Percentiles rank a stretch among this genome's conserved stretches.
phyloP scores from a whole-genome alignment of 2,329 filamentous ascomycete genomes.

The Diplodia seriata region DNA sequence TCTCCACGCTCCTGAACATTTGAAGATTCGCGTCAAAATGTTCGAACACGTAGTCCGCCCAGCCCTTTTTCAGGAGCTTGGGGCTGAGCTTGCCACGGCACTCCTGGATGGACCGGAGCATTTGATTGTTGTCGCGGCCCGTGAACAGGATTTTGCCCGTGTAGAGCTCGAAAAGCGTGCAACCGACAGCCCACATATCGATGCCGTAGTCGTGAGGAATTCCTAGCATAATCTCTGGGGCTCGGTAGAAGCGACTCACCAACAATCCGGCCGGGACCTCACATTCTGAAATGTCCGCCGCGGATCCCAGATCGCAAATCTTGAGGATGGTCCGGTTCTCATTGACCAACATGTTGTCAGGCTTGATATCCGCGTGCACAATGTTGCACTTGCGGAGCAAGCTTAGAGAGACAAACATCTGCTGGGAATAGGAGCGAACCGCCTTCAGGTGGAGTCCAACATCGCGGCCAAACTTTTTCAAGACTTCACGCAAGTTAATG shows the following conservation, averaged over 20 bases:
- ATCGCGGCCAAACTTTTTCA: conserved; percentile 95
- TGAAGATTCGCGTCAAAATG: conserved; percentile 82
- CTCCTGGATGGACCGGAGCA: conserved; percentile 96
- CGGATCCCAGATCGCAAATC: conserved; percentile 96
- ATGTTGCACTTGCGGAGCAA: conserved; percentile 92
- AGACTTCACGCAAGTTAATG: conserved; percentile 88
- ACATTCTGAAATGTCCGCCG: conserved; percentile 83
- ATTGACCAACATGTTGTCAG: conserved; percentile 95
- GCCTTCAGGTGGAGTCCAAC: conserved; percentile 89
- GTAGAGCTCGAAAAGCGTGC: conserved; percentile 95
- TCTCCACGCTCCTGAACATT: conserved; percentile 84
- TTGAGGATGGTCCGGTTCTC: conserved; percentile 85
- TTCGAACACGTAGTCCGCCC: conserved; percentile 67
- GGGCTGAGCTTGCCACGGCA: conserved; percentile 89
- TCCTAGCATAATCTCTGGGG: conserved; percentile 82
- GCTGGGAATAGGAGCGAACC: conserved; percentile 86
- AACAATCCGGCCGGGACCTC: conserved; percentile 88
- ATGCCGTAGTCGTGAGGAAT: conserved; percentile 93
- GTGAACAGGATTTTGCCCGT: conserved; percentile 97
- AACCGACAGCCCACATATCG: conserved; percentile 98
- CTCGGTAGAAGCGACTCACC: conserved; percentile 95
- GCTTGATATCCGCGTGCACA: conserved; percentile 94
- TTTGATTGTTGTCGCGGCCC: conserved; percentile 95
- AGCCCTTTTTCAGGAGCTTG: conserved; percentile 83
- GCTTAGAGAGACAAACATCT: conserved; percentile 89